phyloP scores from a whole-genome alignment of 257 asterid genomes.

The Gentiana macrophylla region DNA sequence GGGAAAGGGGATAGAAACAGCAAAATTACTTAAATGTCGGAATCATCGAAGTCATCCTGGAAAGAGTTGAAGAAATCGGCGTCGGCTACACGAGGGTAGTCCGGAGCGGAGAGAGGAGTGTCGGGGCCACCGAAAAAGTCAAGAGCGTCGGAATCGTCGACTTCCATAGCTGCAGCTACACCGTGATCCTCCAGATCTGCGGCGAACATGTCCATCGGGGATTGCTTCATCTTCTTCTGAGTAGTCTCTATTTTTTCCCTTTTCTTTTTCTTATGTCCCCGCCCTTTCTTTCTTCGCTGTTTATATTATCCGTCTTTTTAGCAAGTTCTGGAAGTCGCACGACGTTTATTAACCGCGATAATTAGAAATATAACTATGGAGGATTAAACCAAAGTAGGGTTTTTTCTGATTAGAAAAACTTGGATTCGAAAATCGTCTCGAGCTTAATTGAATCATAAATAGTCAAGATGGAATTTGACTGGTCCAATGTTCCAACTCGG shows the following conservation, averaged over 20 bases:
- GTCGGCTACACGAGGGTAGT: slow-evolving; percentile 34
- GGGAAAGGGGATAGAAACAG: no score
- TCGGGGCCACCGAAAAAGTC: slow-evolving; percentile 28
- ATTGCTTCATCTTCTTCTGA: slow-evolving; percentile 22
- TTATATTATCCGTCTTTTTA: no score
- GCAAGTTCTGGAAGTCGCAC: no score
- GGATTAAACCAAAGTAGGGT: no score
- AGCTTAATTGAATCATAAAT: no score
- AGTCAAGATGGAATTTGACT: no score
- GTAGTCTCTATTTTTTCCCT: background rate
- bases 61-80: slow-evolving; percentile 40
- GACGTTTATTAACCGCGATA: no score
- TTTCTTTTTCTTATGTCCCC: background rate
- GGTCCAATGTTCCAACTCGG: no score
- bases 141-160: slow-evolving; percentile 32
- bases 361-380: no score
- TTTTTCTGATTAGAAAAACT: no score
- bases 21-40: slow-evolving; percentile 24
- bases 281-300: no score
- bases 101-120: slow-evolving; percentile 18
- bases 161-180: slow-evolving; percentile 36
- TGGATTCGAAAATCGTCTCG: no score
- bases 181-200: slow-evolving; percentile 29
- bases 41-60: slow-evolving; percentile 37
- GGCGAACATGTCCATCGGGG: slow-evolving; percentile 20